These are phyloP conservation scores for Kazachstania bromeliacearum DNA, from an alignment of 805 yeast species.

Conservation along the genomic window DNA sequence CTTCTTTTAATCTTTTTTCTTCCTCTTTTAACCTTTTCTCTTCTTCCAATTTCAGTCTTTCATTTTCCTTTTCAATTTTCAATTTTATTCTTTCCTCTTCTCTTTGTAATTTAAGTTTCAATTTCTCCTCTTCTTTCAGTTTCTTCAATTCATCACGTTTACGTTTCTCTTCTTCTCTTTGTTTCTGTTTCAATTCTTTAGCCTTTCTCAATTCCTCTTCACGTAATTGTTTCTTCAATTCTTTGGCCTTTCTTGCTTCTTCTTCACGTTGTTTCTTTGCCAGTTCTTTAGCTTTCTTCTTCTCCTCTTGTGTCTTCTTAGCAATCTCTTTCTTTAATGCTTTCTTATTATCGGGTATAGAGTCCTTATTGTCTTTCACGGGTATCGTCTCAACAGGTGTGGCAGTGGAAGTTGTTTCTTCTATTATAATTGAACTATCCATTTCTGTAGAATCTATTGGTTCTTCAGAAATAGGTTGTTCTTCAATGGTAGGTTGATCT, in stretches of 20 bases:
- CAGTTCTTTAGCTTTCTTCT: conserved; percentile 8
- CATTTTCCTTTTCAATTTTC: conserved; percentile 13
- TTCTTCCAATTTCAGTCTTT: conserved; percentile 14
- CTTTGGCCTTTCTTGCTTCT: conserved; percentile 11
- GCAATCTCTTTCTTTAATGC: conserved; percentile 3
- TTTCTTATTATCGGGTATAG: neutral
- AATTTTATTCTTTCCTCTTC: conserved; percentile 15
- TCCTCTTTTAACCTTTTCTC: conserved; percentile 20
- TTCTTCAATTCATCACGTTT: conserved; percentile 32
- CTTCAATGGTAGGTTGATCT: neutral
- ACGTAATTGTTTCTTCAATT: conserved; percentile 10
- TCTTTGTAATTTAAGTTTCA: conserved; percentile 14
- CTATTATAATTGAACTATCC: neutral
- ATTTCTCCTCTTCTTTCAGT: conserved; percentile 27
- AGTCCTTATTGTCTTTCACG: neutral
- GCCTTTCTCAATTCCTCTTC: conserved; percentile 10
- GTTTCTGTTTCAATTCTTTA: conserved; percentile 7
- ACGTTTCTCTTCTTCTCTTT: conserved; percentile 20
- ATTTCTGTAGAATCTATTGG: neutral
- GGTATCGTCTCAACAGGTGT: neutral
- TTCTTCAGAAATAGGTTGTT: too few species aligned
- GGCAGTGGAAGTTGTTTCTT: neutral
- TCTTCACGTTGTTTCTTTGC: conserved; percentile 13
- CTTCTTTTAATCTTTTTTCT: conserved; percentile 24
- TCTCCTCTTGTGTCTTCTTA: conserved; percentile 10